Percentiles rank a stretch among this genome's conserved stretches.
Conservation (phyloP, 1,284 basidiomycete genomes). For the Pholiota adiposa region DNA sequence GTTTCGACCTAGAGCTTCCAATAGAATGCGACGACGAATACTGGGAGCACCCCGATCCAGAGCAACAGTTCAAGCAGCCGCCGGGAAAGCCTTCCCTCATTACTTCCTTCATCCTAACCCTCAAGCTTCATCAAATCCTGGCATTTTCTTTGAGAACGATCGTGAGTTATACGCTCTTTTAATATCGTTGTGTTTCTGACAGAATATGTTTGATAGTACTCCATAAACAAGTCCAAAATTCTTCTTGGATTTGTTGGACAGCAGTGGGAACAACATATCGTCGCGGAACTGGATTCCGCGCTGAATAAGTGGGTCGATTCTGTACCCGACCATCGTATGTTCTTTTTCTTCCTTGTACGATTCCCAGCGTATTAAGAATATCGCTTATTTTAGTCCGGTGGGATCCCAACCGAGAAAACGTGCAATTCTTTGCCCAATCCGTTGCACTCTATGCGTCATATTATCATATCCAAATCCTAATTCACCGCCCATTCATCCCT, state of each 20-base stretch:
- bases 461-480: conserved; percentile 77
- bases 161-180: conserved; percentile 41
- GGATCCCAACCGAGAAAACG: conserved; percentile 69
- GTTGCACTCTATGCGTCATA: conserved; percentile 68
- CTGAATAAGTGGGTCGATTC: conserved; percentile 80
- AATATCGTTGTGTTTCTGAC: background rate
- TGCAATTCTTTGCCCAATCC: conserved; percentile 72
- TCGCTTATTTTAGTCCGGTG: conserved; percentile 59
- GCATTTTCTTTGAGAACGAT: conserved; percentile 68
- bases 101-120: conserved; percentile 57
- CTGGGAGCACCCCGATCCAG: conserved; percentile 64
- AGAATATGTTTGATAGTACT: conserved; percentile 51
- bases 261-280: conserved; percentile 70
- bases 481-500: conserved; percentile 85
- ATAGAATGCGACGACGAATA: conserved; percentile 79
- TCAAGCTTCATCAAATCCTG: conserved; percentile 71
- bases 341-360: background rate
- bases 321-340: conserved; percentile 67
- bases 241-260: conserved; percentile 61
- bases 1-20: conserved; percentile 77
- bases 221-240: conserved; percentile 71
- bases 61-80: conserved; percentile 60
- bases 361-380: background rate
- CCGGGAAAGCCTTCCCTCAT: conserved; percentile 55
- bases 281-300: conserved; percentile 77